phyloP scores from a whole-genome alignment of 805 yeast species.

The Metschnikowia drakensbergensis region DNA sequence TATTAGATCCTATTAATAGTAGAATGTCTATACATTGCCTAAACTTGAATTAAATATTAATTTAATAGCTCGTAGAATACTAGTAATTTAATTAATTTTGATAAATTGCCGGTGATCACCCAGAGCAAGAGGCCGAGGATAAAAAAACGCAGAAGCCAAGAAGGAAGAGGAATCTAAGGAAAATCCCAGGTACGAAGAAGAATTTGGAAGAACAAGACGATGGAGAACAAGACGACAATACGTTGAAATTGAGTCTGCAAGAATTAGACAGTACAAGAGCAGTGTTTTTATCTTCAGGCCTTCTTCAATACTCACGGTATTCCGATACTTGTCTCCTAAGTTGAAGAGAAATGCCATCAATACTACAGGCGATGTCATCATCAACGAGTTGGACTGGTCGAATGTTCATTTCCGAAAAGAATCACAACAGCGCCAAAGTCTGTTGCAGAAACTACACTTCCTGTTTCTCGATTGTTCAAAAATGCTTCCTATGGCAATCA shows the following conservation, averaged over 20 bases:
- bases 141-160: slow-evolving; percentile 16
- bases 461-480: slow-evolving; percentile 62
- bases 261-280: slow-evolving; percentile 55
- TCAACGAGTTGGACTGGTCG: slow-evolving; percentile 78
- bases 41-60: no score
- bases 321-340: slow-evolving; percentile 53
- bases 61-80: no score
- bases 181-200: slow-evolving; percentile 11
- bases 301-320: slow-evolving; percentile 74
- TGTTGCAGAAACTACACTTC: slow-evolving; percentile 58
- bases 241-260: slow-evolving; percentile 50
- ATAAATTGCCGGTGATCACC: slow-evolving; percentile 73
- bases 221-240: slow-evolving; percentile 23
- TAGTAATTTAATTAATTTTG: no score
- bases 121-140: slow-evolving; percentile 61
- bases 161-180: slow-evolving; percentile 26
- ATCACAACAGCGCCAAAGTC: slow-evolving; percentile 51
- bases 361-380: slow-evolving; percentile 63
- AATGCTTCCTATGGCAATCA: slow-evolving; percentile 65
- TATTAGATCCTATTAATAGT: no score
- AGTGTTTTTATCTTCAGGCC: slow-evolving; percentile 80
- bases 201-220: slow-evolving; percentile 37
- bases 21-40: no score
- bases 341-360: slow-evolving; percentile 38
- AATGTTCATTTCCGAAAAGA: slow-evolving; percentile 55